Evolutionary conservation across 768 basidiomycete genomes (phyloP).

Genomic region (Amanita fuliginea): DNA sequence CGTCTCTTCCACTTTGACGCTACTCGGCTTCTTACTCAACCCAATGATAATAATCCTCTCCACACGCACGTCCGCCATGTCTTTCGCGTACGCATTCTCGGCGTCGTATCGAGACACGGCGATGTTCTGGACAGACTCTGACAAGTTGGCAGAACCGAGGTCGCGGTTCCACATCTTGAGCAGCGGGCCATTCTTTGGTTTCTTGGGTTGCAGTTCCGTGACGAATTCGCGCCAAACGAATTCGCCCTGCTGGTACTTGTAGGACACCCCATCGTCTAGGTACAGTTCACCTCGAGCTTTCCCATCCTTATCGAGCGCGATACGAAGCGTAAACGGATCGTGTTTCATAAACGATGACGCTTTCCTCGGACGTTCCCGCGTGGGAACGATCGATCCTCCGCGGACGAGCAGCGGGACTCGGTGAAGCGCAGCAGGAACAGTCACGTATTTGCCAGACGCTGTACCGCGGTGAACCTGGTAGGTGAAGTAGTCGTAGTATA

Average conservation of each 20-base stretch:
- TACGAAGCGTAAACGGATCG: constrained; percentile 88
- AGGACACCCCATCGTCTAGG: constrained; percentile 89
- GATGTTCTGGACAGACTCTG: constrained; percentile 40
- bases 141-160: constrained; percentile 32
- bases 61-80: constrained; percentile 61
- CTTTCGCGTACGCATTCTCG: constrained; percentile 58
- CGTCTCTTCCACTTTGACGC: constrained; percentile 38
- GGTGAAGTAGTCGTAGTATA: constrained; percentile 93
- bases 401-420: constrained; percentile 80
- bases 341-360: constrained; percentile 79
- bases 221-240: constrained; percentile 75
- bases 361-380: constrained; percentile 78
- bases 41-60: constrained; percentile 80
- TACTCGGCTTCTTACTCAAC: constrained; percentile 46
- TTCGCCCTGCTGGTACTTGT: constrained; percentile 61
- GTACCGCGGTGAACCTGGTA: constrained; percentile 56
- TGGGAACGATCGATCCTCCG: constrained; percentile 84
- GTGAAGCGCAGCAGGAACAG: constrained; percentile 66
- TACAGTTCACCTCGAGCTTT: constrained; percentile 79
- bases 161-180: constrained; percentile 45
- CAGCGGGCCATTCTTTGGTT: neutral
- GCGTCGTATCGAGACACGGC: constrained; percentile 38
- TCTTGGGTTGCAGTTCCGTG: constrained; percentile 35
- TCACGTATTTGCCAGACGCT: constrained; percentile 54
- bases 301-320: constrained; percentile 56